Evolutionary conservation across 2,329 filamentous ascomycete species (phyloP).

Genomic region (Monascus ruber): DNA sequence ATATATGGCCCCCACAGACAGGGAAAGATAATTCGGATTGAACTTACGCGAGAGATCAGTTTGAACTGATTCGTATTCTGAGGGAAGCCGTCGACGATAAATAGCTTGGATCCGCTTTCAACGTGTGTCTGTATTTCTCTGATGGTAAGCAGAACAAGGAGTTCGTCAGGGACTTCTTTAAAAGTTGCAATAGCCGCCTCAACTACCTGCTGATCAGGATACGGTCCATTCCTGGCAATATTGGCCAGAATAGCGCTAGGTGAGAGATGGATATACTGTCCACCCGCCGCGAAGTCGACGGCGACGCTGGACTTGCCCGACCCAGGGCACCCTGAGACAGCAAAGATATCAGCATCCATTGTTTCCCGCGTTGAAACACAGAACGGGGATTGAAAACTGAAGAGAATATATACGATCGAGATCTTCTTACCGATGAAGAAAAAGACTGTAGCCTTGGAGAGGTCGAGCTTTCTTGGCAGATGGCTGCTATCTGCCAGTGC

Average conservation of each 20-base stretch:
- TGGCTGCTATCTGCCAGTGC: neutral
- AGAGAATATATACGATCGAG: no score
- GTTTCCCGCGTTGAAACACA: no score
- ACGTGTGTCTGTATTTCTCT: neutral
- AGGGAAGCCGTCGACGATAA: conserved; percentile 1
- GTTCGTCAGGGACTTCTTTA: neutral
- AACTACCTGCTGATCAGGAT: neutral
- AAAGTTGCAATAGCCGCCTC: neutral
- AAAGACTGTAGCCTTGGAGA: neutral
- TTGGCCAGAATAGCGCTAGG: neutral
- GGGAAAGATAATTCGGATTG: neutral
- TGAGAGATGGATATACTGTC: neutral
- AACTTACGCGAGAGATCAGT: neutral
- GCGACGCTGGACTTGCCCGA: no score
- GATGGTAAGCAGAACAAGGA: neutral
- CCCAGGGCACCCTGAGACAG: no score
- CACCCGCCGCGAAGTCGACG: no score
- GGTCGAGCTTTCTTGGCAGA: neutral
- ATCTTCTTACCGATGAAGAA: neutral
- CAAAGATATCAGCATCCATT: no score
- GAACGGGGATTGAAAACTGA: no score
- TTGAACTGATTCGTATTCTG: neutral
- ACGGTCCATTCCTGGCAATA: neutral
- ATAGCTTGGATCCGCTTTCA: neutral
- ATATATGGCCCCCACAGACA: no score